phyloP scores from a whole-genome alignment of 2,329 filamentous ascomycete genomes.

The Metarhizium rileyi region DNA sequence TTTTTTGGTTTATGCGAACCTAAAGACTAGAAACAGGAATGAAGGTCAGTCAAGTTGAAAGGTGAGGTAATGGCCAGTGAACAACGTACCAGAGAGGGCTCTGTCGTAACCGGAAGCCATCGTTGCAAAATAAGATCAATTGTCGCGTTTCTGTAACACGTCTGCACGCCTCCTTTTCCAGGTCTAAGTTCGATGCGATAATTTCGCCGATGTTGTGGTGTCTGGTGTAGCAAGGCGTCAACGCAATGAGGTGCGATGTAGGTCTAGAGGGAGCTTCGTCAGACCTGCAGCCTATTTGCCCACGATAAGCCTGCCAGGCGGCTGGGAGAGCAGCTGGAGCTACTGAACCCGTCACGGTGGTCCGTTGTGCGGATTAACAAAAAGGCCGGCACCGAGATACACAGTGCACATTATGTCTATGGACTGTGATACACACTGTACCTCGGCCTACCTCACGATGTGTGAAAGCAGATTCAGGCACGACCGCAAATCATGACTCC shows the following conservation, averaged over 20 bases:
- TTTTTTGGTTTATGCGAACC: slow-evolving; percentile 35
- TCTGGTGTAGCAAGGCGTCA: slow-evolving; percentile 3
- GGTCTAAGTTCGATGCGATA: background rate
- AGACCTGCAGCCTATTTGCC: slow-evolving; percentile 29
- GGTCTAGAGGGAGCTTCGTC: slow-evolving; percentile 25
- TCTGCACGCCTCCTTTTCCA: background rate
- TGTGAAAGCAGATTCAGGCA: too few species aligned
- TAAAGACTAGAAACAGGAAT: slow-evolving; percentile 61
- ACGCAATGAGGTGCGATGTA: slow-evolving; percentile 1
- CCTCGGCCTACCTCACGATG: too few species aligned
- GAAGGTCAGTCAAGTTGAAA: slow-evolving; percentile 22
- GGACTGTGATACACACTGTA: background rate
- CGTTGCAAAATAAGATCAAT: slow-evolving; percentile 7
- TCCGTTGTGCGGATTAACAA: slow-evolving; percentile 3
- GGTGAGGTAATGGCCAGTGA: slow-evolving; percentile 3
- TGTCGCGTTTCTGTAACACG: background rate
- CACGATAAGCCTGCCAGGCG: background rate
- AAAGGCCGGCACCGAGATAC: background rate
- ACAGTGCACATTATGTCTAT: background rate
- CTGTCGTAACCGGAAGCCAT: slow-evolving; percentile 98
- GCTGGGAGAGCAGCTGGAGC: background rate
- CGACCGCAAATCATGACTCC: too few species aligned
- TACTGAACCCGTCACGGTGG: background rate
- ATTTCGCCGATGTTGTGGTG: slow-evolving; percentile 1
- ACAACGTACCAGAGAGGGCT: slow-evolving; percentile 86